Evolutionary conservation across 176 grass and related monocot genomes (phyloP).

Genomic region (Oryza punctata): DNA sequence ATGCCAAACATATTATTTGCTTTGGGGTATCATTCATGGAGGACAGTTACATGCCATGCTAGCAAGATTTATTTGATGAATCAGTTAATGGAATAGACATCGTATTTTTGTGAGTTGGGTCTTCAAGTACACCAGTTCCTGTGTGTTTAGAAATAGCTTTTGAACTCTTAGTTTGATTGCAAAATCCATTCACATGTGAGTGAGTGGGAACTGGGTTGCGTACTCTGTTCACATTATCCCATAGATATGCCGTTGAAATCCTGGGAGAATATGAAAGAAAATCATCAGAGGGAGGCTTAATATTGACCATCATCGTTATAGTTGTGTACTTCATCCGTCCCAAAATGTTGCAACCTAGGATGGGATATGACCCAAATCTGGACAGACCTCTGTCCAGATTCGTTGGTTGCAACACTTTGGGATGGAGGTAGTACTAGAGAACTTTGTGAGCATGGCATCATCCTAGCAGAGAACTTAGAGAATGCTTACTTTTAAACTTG

Average conservation of each 20-base stretch:
- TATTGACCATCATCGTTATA: background rate
- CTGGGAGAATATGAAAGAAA: background rate
- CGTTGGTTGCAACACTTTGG: too few species aligned
- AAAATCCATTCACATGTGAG: background rate
- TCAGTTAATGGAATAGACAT: background rate
- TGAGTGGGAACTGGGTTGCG: background rate
- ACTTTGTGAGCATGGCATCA: slow-evolving; percentile 13
- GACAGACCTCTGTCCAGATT: too few species aligned
- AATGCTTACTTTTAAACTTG: background rate
- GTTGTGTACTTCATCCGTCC: too few species aligned
- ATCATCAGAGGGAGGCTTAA: background rate
- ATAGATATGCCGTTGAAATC: background rate
- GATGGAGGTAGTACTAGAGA: too few species aligned
- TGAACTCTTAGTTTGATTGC: background rate
- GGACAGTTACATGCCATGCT: background rate
- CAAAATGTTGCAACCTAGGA: too few species aligned
- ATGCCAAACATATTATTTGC: background rate
- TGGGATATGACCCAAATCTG: too few species aligned
- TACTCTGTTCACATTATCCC: background rate
- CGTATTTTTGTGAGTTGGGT: background rate
- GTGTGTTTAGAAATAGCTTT: background rate
- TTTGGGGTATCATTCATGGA: background rate
- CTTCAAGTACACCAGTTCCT: background rate
- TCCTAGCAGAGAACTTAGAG: background rate
- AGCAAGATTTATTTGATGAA: slow-evolving; percentile 13